A percentile compares a stretch with the other conserved stretches of the same genome.
Evolutionary conservation across 495 filamentous ascomycete species (phyloP).

Genomic region (Penicillium nucicola): DNA sequence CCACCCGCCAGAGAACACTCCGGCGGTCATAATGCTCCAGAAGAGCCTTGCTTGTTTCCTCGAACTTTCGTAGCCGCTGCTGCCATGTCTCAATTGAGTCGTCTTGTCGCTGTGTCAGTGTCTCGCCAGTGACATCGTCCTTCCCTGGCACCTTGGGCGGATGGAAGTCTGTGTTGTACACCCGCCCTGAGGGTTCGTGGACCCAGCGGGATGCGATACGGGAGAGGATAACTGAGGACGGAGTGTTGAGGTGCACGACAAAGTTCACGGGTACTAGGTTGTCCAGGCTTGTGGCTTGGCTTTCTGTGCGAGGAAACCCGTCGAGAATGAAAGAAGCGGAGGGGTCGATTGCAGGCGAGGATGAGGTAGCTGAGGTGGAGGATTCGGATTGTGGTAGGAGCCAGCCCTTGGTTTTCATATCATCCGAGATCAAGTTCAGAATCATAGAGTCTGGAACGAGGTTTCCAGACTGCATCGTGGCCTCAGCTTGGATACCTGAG

Average conservation of each 20-base stretch:
- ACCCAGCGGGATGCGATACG: constrained; percentile 91
- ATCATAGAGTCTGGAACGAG: constrained; percentile 89
- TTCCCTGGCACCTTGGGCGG: constrained; percentile 72
- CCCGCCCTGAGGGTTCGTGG: constrained; percentile 83
- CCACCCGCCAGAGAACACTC: constrained; percentile 83
- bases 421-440: constrained; percentile 83
- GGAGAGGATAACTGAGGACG: constrained; percentile 72
- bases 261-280: constrained; percentile 85
- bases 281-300: constrained; percentile 75
- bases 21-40: constrained; percentile 84
- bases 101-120: constrained; percentile 75
- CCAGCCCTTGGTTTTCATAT: constrained; percentile 82
- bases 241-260: constrained; percentile 59
- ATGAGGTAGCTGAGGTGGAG: constrained; percentile 8
- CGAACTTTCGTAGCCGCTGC: constrained; percentile 73
- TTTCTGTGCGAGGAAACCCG: constrained; percentile 86
- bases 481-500: constrained; percentile 82
- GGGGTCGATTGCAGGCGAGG: constrained; percentile 59
- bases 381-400: constrained; percentile 37
- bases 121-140: constrained; percentile 91
- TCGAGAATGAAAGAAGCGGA: constrained; percentile 90
- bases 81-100: constrained; percentile 86
- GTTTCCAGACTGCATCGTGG: constrained; percentile 75
- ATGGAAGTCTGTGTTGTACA: constrained; percentile 95
- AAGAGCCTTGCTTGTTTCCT: constrained; percentile 79